Conservation (phyloP, 75 land plant species). For the Cupressus sempervirens region DNA sequence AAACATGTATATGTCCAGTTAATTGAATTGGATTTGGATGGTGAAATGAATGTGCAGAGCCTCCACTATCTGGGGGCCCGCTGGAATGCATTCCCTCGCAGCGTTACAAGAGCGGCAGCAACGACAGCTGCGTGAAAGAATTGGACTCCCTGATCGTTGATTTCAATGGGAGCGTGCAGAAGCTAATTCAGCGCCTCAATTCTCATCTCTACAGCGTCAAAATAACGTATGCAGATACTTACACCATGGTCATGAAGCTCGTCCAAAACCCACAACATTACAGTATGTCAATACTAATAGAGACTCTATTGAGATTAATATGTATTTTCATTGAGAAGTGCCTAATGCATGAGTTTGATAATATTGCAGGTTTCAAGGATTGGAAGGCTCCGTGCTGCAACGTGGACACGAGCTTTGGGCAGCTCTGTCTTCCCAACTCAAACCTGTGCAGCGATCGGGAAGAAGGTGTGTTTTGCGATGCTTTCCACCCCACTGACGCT, state of each 20-base stretch:
- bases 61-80: no score
- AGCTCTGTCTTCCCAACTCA: conserved; percentile 61
- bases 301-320: no score
- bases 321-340: no score
- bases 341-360: no score
- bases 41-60: no score
- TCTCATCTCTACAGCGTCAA: conserved; percentile 30
- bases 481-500: conserved; percentile 75
- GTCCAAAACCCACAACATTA: conserved; percentile 46
- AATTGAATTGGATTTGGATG: no score
- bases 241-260: conserved; percentile 36
- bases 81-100: conserved; percentile 91
- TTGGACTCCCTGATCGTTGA: conserved; percentile 35
- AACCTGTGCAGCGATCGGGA: conserved; percentile 43
- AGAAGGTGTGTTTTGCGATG: conserved; percentile 74
- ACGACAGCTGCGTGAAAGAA: conserved; percentile 29
- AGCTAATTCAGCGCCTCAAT: conserved; percentile 31
- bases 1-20: no score
- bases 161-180: conserved; percentile 44
- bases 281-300: conserved; percentile 51
- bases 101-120: conserved; percentile 29
- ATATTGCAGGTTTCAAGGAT: conserved; percentile 42
- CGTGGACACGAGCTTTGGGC: conserved; percentile 53
- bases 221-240: conserved; percentile 55
- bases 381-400: conserved; percentile 61